Conservation (phyloP, 1,139 yeast species). For the Candida frijolesensis region DNA sequence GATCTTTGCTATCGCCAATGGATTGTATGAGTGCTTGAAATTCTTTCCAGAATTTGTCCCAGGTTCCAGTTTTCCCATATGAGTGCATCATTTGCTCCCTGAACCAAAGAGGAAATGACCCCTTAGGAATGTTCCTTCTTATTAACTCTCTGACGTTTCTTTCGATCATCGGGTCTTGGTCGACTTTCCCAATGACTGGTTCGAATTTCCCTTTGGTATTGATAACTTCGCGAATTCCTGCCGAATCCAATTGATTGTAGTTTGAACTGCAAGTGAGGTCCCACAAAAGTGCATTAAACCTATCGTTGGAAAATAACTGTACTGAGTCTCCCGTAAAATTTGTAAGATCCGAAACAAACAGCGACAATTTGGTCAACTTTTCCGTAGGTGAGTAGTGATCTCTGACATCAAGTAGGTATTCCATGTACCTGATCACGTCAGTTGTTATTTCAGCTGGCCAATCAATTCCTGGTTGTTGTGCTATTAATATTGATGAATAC, state of each 20-base stretch:
- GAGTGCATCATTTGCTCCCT: conserved; percentile 39
- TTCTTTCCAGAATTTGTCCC: conserved; percentile 44
- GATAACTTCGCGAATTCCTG: conserved; percentile 13
- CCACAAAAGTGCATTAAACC: conserved; percentile 41
- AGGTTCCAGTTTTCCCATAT: conserved; percentile 42
- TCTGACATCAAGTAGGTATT: conserved; percentile 32
- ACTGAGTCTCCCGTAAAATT: conserved; percentile 29
- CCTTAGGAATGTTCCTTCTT: conserved; percentile 13
- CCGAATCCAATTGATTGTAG: conserved; percentile 11
- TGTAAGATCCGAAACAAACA: conserved; percentile 29
- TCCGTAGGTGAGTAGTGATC: conserved; percentile 16
- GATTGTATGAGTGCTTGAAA: conserved; percentile 29
- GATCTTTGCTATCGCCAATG: conserved; percentile 7
- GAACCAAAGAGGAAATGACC: conserved; percentile 20
- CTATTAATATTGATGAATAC: conserved; percentile 24
- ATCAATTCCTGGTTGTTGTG: conserved; percentile 12
- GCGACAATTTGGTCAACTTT: conserved; percentile 27
- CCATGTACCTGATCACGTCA: conserved; percentile 36
- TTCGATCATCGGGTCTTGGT: conserved; percentile 30
- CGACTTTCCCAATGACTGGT: background rate
- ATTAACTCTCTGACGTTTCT: conserved; percentile 35
- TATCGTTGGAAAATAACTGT: conserved; percentile 27
- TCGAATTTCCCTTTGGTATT: conserved; percentile 9
- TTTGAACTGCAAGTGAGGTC: conserved; percentile 23
- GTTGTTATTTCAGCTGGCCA: conserved; percentile 21